Conservation (phyloP, 2,329 filamentous ascomycete genomes). For the Endocalyx cinctus region DNA sequence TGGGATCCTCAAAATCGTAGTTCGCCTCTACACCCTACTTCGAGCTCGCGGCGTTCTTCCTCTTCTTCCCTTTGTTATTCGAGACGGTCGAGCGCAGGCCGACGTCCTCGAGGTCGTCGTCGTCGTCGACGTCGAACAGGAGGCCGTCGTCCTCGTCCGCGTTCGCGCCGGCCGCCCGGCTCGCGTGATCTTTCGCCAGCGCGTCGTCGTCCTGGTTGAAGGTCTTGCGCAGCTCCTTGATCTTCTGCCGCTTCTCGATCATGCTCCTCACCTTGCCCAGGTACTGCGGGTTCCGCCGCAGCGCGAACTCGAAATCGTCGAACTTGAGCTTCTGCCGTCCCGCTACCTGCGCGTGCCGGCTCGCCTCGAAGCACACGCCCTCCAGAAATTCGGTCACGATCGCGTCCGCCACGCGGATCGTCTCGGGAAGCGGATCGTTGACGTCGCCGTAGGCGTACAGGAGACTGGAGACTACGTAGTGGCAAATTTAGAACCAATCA, state of each 20-base stretch:
- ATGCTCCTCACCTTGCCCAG: conserved; percentile 87
- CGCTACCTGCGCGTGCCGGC: conserved; percentile 77
- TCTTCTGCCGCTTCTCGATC: conserved; percentile 79
- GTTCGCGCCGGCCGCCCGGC: background rate
- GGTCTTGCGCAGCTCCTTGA: conserved; percentile 77
- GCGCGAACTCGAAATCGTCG: conserved; percentile 93
- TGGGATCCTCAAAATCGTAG: too few relatives aligned
- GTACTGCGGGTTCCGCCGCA: conserved; percentile 79
- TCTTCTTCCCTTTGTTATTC: too few relatives aligned
- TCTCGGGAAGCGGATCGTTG: conserved; percentile 72
- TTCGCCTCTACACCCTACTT: too few relatives aligned
- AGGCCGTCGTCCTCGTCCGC: conserved; percentile 32
- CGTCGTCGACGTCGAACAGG: conserved; percentile 31
- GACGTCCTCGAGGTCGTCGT: conserved; percentile 24
- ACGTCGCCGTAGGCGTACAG: conserved; percentile 80
- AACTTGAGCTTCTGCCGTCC: conserved; percentile 96
- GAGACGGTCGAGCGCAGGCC: too few relatives aligned
- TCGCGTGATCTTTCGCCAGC: conserved; percentile 25
- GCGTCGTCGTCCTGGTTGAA: conserved; percentile 65
- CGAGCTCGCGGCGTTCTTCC: too few relatives aligned
- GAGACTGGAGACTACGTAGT: conserved; percentile 58
- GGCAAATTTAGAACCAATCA: too few relatives aligned
- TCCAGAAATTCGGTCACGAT: conserved; percentile 96
- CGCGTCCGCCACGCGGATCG: conserved; percentile 84
- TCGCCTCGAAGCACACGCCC: conserved; percentile 85